A percentile compares a stretch with the other conserved stretches of the same genome.
These are phyloP conservation scores for Limnanthes douglasii DNA, from an alignment of 345 rosid species.

Conservation along the genomic window DNA sequence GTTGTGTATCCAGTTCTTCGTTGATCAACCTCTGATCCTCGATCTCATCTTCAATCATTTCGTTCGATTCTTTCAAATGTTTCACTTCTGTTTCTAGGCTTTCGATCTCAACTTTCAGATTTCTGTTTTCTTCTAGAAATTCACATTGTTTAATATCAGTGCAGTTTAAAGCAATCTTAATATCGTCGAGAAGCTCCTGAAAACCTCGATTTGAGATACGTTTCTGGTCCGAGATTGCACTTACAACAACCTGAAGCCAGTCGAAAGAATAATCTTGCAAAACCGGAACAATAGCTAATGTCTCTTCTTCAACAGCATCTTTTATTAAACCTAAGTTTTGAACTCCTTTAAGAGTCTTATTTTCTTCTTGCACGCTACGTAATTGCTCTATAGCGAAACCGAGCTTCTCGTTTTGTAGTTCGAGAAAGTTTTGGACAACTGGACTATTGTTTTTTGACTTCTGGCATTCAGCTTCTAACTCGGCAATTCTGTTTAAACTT, in stretches of 20 bases:
- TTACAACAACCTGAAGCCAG: conserved; percentile 89
- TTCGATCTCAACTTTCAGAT: conserved; percentile 23
- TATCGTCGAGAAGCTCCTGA: conserved; percentile 53
- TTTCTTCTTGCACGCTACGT: conserved; percentile 52
- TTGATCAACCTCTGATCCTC: conserved; percentile 59
- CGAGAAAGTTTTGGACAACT: conserved; percentile 32
- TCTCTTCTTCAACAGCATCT: conserved; percentile 77
- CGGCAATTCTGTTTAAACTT: conserved; percentile 41
- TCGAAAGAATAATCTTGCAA: conserved; percentile 35
- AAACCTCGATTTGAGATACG: conserved; percentile 40
- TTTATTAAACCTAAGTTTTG: conserved; percentile 36
- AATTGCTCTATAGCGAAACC: conserved; percentile 39
- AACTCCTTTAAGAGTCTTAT: conserved; percentile 53
- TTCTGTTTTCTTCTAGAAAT: conserved; percentile 26
- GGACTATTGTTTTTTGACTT: conserved; percentile 32
- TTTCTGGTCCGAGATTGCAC: conserved; percentile 52
- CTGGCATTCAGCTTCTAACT: conserved; percentile 76
- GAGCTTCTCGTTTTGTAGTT: conserved; percentile 22
- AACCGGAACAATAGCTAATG: conserved; percentile 50
- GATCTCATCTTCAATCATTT: conserved; percentile 39
- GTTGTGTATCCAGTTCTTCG: conserved; percentile 82
- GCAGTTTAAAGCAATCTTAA: conserved; percentile 66
- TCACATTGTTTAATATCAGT: conserved; percentile 10
- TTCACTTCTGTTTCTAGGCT: conserved; percentile 33
- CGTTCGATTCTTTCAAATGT: conserved; percentile 31